These are phyloP conservation scores for Globisporangium barbulae DNA, from an alignment of 352 stramenopile genomes.

Conservation along the genomic window DNA sequence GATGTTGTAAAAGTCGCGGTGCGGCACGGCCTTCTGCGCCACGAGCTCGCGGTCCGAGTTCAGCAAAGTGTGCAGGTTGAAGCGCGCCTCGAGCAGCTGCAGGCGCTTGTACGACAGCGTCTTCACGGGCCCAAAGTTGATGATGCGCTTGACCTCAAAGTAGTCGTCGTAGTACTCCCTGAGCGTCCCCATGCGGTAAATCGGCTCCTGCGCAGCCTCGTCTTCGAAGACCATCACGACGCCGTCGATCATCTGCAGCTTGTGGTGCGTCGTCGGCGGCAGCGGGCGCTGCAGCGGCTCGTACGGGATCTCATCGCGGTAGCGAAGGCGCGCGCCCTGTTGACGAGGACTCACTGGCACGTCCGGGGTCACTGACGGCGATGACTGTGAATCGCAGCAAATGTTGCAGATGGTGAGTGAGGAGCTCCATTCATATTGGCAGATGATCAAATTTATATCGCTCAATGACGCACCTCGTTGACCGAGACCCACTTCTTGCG, in stretches of 20 bases:
- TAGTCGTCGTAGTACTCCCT: constrained; percentile 72
- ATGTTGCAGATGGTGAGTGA: not conserved
- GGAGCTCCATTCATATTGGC: not conserved
- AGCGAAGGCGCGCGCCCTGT: constrained; percentile 38
- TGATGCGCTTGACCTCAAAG: constrained; percentile 83
- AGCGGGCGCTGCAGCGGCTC: constrained; percentile 47
- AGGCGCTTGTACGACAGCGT: constrained; percentile 85
- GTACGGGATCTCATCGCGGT: constrained; percentile 73
- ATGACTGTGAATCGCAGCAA: constrained; percentile 4
- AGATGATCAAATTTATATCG: not conserved
- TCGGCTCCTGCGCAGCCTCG: constrained; percentile 24
- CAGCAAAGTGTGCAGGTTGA: constrained; percentile 95
- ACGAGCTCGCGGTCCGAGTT: constrained; percentile 95
- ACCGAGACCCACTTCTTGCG: constrained; percentile 69
- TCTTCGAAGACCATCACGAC: constrained; percentile 51
- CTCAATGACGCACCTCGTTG: constrained; percentile 27
- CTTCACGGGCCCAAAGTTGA: constrained; percentile 87
- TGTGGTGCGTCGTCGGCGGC: constrained; percentile 44
- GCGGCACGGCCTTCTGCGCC: constrained; percentile 94
- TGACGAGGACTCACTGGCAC: constrained; percentile 36
- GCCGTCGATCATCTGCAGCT: constrained; percentile 53
- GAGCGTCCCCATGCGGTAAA: constrained; percentile 39
- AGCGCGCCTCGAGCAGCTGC: constrained; percentile 89
- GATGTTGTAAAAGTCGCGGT: constrained; percentile 99
- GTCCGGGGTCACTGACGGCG: constrained; percentile 19